Conservation (phyloP, 2,329 filamentous ascomycete species). For the Xylaria sp. region DNA sequence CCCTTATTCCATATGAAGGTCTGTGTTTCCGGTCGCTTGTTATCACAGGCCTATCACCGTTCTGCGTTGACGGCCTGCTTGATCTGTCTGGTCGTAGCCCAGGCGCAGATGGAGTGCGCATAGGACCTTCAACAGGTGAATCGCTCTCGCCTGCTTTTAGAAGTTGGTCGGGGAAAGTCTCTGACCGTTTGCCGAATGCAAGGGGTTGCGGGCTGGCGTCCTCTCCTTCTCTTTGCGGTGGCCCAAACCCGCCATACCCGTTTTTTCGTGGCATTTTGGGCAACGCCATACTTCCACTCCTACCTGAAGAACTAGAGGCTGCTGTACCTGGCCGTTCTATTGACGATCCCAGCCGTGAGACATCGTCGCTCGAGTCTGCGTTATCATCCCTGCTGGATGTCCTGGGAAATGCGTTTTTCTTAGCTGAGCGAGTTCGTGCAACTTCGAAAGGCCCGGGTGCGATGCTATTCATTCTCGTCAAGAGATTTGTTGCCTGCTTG, state of each 20-base stretch:
- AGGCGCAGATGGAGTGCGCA: slow-evolving; percentile 56
- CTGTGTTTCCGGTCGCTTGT: slow-evolving; percentile 42
- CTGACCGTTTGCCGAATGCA: slow-evolving; percentile 52
- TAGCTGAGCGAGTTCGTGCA: slow-evolving; percentile 43
- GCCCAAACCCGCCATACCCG: slow-evolving; percentile 64
- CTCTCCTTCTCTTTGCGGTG: slow-evolving; percentile 48
- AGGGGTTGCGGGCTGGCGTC: slow-evolving; percentile 47
- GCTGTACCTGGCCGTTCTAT: slow-evolving; percentile 40
- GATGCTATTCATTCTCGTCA: slow-evolving; percentile 69
- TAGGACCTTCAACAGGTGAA: slow-evolving; percentile 45
- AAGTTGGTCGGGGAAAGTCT: slow-evolving; percentile 56
- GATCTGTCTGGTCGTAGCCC: slow-evolving; percentile 49
- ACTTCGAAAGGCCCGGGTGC: slow-evolving; percentile 70
- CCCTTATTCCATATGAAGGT: slow-evolving; percentile 52
- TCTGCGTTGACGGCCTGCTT: slow-evolving; percentile 37
- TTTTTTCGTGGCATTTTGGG: slow-evolving; percentile 54
- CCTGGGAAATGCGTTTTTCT: slow-evolving; percentile 44
- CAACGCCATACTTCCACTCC: slow-evolving; percentile 42
- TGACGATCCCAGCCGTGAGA: slow-evolving; percentile 33
- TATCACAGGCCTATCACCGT: slow-evolving; percentile 32
- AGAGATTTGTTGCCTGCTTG: slow-evolving; percentile 49
- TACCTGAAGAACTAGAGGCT: slow-evolving; percentile 38
- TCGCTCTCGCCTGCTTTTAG: slow-evolving; percentile 30
- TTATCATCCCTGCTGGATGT: slow-evolving; percentile 35
- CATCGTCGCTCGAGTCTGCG: slow-evolving; percentile 32